Evolutionary conservation across 2,329 filamentous ascomycete species (phyloP).

Genomic region (Ceratocystis harringtonii): DNA sequence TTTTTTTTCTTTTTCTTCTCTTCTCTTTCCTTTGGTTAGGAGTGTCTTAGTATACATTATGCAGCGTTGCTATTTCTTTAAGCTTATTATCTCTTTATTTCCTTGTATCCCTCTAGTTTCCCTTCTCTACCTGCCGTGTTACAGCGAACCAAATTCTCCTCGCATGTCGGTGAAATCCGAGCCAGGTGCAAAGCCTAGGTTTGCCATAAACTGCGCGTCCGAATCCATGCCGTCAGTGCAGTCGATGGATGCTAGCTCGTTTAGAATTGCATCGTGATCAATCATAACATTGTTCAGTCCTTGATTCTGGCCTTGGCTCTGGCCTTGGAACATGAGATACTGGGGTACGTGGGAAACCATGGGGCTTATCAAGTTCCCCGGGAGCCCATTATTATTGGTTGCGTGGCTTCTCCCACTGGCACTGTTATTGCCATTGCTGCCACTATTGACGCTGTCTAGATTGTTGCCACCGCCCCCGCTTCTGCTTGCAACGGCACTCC

Average conservation of each 20-base stretch:
- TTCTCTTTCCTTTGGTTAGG: not conserved
- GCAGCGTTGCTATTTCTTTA: not conserved
- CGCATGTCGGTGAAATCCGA: conserved; percentile 41
- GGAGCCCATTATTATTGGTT: not conserved
- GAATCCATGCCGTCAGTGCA: conserved; percentile 35
- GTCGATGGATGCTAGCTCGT: conserved; percentile 38
- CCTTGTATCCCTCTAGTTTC: not conserved
- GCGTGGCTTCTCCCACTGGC: not conserved
- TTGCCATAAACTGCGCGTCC: conserved; percentile 51
- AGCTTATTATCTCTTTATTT: not conserved
- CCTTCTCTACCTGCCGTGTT: not conserved
- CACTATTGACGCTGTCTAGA: not conserved
- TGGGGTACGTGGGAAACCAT: conserved; percentile 9
- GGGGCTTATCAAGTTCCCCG: conserved; percentile 3
- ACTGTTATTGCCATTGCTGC: not conserved
- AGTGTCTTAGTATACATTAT: not conserved
- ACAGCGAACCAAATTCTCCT: conserved; percentile 26
- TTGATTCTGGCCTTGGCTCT: not conserved
- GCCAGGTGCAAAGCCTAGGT: conserved; percentile 49
- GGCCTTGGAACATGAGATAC: conserved; percentile 10
- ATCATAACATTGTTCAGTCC: conserved; percentile 18
- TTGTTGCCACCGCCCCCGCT: not conserved
- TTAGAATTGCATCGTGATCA: conserved; percentile 38
- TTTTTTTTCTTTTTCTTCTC: not conserved
- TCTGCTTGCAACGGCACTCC: not conserved